Conservation (phyloP, 352 stramenopile genomes). For the Globisporangium nodosum region DNA sequence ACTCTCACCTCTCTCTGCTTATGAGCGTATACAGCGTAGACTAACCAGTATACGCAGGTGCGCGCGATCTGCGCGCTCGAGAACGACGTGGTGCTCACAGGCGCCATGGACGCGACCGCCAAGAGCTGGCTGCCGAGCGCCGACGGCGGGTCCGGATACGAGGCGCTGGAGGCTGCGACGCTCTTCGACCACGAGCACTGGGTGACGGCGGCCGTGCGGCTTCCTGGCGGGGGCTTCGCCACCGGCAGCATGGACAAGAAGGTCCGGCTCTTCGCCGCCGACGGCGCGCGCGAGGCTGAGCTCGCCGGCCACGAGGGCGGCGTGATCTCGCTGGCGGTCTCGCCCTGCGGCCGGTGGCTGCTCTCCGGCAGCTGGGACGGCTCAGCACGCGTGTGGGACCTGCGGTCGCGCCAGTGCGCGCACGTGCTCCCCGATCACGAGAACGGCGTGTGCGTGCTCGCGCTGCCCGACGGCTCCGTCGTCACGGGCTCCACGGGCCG, state of each 20-base stretch:
- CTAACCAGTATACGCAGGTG: slow-evolving; percentile 26
- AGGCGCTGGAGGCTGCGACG: slow-evolving; percentile 40
- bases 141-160: slow-evolving; percentile 20
- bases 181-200: slow-evolving; percentile 82
- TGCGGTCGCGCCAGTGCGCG: slow-evolving; percentile 40
- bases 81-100: slow-evolving; percentile 55
- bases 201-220: slow-evolving; percentile 54
- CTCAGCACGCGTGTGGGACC: slow-evolving; percentile 68
- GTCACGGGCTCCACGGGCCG: slow-evolving; percentile 74
- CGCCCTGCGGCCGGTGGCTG: slow-evolving; percentile 30
- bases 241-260: slow-evolving; percentile 80
- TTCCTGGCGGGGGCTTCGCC: slow-evolving; percentile 52
- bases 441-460: slow-evolving; percentile 80
- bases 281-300: slow-evolving; percentile 33
- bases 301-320: slow-evolving; percentile 66
- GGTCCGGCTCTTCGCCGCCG: slow-evolving; percentile 55
- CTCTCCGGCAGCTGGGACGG: slow-evolving; percentile 82
- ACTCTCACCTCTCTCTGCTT: neutral
- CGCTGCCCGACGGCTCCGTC: slow-evolving; percentile 47
- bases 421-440: slow-evolving; percentile 63
- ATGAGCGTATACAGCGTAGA: neutral
- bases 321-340: slow-evolving; percentile 65
- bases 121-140: slow-evolving; percentile 35
- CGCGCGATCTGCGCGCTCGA: slow-evolving; percentile 48
- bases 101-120: slow-evolving; percentile 71